Conservation (phyloP, 1,284 basidiomycete genomes). For the Marasmius sp. region DNA sequence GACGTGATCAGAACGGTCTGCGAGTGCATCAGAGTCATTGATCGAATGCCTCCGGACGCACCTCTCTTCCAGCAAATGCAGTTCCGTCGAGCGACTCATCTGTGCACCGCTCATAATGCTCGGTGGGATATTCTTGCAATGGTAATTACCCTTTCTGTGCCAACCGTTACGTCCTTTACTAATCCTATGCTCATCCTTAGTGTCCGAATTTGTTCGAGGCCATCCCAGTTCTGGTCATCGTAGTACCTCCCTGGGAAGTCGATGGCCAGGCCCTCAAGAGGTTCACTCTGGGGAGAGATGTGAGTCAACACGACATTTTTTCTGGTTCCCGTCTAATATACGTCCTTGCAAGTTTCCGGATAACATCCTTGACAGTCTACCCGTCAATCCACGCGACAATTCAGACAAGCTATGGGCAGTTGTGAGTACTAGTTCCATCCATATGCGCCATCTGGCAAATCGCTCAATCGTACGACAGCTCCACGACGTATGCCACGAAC, state of each 20-base stretch:
- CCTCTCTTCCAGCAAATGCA: conserved; percentile 12
- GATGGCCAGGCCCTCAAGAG: conserved; percentile 19
- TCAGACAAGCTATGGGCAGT: conserved; percentile 25
- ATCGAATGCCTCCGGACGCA: conserved; percentile 5
- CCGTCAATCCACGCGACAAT: conserved; percentile 10
- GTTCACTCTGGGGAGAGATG: conserved; percentile 14
- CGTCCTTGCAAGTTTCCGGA: conserved; percentile 13
- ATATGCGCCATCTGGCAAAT: not conserved
- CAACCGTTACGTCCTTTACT: not conserved
- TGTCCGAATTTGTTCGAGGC: conserved; percentile 7
- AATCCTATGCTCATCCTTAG: not conserved
- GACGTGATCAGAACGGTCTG: conserved; percentile 21
- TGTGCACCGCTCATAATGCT: conserved; percentile 21
- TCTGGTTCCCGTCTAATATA: not conserved
- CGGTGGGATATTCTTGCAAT: conserved; percentile 26
- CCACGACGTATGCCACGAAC: conserved; percentile 20
- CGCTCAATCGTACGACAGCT: conserved; percentile 12
- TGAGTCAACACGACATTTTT: not conserved
- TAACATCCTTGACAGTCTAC: conserved; percentile 13
- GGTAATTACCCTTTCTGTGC: conserved; percentile 7
- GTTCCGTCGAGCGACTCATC: conserved; percentile 16
- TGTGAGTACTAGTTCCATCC: conserved; percentile 13
- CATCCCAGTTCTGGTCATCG: conserved; percentile 20
- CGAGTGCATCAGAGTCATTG: conserved; percentile 17
- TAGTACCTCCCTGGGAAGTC: conserved; percentile 23